phyloP scores from a whole-genome alignment of 108 stramenopile species.

The Cyclotella distinguenda region DNA sequence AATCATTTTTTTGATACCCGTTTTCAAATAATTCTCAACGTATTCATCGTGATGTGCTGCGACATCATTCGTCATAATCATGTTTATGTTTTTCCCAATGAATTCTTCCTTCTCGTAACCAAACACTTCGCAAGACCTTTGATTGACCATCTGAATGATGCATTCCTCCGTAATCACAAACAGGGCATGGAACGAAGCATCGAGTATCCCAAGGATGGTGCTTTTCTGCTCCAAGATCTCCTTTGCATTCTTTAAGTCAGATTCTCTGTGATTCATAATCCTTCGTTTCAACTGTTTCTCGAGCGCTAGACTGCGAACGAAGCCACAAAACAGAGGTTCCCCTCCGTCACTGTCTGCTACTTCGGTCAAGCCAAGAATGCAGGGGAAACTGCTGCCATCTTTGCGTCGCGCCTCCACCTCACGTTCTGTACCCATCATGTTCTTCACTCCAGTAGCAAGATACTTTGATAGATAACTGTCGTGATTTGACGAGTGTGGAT shows the following conservation, averaged over 20 bases:
- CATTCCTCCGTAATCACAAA: background rate
- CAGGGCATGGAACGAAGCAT: conserved; percentile 8
- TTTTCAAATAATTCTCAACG: conserved; percentile 6
- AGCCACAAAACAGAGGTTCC: conserved; percentile 9
- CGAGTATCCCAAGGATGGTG: background rate
- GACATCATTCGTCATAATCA: conserved; percentile 3
- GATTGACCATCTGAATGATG: conserved; percentile 11
- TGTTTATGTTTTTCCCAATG: conserved; percentile 1
- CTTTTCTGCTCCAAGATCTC: background rate
- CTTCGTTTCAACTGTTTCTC: background rate
- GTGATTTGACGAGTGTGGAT: conserved; percentile 1
- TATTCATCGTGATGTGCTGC: conserved; percentile 12
- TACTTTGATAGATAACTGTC: conserved; percentile 11
- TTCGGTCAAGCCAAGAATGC: conserved; percentile 11
- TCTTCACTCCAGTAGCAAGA: conserved; percentile 7
- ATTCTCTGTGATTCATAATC: background rate
- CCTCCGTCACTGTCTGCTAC: background rate
- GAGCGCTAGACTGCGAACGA: conserved; percentile 1
- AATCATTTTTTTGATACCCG: too few species aligned
- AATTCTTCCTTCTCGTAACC: too few species aligned
- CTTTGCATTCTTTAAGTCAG: background rate
- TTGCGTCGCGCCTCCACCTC: conserved; percentile 16
- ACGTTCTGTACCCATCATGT: conserved; percentile 21
- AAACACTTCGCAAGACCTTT: conserved; percentile 4
- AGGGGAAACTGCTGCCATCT: conserved; percentile 16